Conservation (phyloP, 352 stramenopile species). For the Globisporangium okanoganense region DNA sequence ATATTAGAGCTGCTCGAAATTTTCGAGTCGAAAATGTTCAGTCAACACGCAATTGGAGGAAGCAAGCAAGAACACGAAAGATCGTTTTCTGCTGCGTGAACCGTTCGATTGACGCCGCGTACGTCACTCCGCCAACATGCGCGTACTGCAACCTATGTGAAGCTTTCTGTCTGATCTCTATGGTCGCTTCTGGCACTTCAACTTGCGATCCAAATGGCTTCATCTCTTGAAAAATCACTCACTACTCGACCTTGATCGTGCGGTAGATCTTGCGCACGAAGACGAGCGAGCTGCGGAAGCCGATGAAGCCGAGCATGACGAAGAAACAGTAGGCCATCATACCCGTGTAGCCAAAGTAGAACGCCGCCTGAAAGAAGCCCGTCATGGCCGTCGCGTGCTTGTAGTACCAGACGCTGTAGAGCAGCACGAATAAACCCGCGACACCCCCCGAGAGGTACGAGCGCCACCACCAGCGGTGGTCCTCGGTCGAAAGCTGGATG, state of each 20-base stretch:
- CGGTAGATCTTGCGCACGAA: constrained; percentile 98
- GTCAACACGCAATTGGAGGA: no score
- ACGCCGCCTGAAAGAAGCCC: constrained; percentile 94
- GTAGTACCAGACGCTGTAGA: constrained; percentile 96
- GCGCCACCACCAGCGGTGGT: constrained; percentile 98
- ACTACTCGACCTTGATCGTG: constrained; percentile 95
- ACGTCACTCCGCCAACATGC: neutral
- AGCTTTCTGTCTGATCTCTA: no score
- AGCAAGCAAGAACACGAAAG: neutral
- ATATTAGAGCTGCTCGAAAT: neutral
- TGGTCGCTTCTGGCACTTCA: no score
- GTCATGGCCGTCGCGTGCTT: constrained; percentile 93
- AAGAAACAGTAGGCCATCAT: constrained; percentile 97
- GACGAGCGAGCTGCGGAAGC: constrained; percentile 93
- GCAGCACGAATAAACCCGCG: constrained; percentile 94
- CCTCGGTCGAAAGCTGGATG: constrained; percentile 96
- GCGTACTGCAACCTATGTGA: no score
- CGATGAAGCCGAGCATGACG: constrained; percentile 96
- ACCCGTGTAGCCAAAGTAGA: constrained; percentile 98
- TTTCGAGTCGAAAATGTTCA: no score
- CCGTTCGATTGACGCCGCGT: neutral
- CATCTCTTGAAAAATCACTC: neutral
- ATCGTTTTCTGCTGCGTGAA: neutral
- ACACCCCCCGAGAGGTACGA: constrained; percentile 93
- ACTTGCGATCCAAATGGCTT: constrained; percentile 1